A percentile compares a stretch with the other conserved stretches of the same genome.
These are phyloP conservation scores for Fraxinus ornus DNA, from an alignment of 305 asterid species.

Conservation along the genomic window DNA sequence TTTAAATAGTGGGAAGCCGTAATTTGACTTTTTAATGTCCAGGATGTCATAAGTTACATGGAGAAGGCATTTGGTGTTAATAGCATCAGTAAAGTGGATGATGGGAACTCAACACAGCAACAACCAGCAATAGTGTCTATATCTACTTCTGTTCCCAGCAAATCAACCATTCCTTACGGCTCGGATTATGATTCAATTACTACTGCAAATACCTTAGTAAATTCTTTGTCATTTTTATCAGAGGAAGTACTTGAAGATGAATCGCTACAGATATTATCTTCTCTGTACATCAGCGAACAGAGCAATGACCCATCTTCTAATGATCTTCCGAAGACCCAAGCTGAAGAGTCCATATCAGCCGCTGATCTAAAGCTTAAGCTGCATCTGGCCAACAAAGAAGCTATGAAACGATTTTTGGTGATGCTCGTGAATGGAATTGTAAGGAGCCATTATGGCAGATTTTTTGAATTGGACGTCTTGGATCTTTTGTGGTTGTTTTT, in stretches of 20 bases:
- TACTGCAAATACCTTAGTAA: slow-evolving; percentile 45
- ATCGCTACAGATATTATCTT: slow-evolving; percentile 59
- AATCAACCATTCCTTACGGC: slow-evolving; percentile 46
- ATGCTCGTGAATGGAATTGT: no score
- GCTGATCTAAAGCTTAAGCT: slow-evolving; percentile 71
- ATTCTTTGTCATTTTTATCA: slow-evolving; percentile 64
- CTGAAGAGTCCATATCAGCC: slow-evolving; percentile 56
- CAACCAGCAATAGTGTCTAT: slow-evolving; percentile 46
- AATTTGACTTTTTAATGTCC: slow-evolving; percentile 30
- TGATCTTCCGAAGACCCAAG: slow-evolving; percentile 57
- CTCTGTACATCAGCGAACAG: slow-evolving; percentile 57
- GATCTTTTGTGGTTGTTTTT: no score
- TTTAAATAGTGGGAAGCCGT: not conserved
- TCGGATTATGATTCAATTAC: slow-evolving; percentile 52
- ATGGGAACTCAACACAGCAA: slow-evolving; percentile 50
- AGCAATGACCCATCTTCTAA: slow-evolving; percentile 49
- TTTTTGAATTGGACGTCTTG: no score
- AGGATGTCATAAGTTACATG: slow-evolving; percentile 90
- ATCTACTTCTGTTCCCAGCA: slow-evolving; percentile 49
- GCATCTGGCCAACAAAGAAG: slow-evolving; percentile 35
- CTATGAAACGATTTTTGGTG: no score
- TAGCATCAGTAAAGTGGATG: slow-evolving; percentile 61
- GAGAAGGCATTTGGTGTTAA: slow-evolving; percentile 78
- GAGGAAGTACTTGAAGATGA: slow-evolving; percentile 90
- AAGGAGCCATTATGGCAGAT: no score